phyloP scores from a whole-genome alignment of 345 rosid species.

The Eutrema heterophyllum region DNA sequence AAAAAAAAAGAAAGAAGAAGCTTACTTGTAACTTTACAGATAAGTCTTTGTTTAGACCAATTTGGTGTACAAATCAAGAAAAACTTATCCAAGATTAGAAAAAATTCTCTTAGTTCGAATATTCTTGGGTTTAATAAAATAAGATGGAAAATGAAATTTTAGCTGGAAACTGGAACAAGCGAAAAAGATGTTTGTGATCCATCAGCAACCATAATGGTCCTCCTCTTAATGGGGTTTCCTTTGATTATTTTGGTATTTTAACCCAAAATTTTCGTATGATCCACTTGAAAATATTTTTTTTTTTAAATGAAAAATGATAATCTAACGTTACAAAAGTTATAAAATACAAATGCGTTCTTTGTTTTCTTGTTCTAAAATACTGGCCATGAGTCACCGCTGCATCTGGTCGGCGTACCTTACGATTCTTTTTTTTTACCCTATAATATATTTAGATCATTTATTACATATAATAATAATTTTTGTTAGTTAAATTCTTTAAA shows the following conservation, averaged over 20 bases:
- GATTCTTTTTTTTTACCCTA: slow-evolving; percentile 8
- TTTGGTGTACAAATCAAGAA: slow-evolving; percentile 10
- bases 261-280: background rate
- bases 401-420: slow-evolving; percentile 29
- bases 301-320: background rate
- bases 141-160: background rate
- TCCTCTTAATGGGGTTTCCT: background rate
- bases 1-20: background rate
- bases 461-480: background rate
- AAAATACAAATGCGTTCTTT: background rate
- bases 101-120: background rate
- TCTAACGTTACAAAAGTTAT: background rate
- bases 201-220: background rate
- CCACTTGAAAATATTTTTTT: background rate
- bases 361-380: slow-evolving; percentile 21
- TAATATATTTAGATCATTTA: background rate
- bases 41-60: slow-evolving; percentile 11
- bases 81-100: slow-evolving; percentile 12
- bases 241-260: background rate
- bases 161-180: slow-evolving; percentile 8
- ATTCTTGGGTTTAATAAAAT: slow-evolving; percentile 8
- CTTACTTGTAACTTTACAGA: background rate
- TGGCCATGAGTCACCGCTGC: slow-evolving; percentile 22
- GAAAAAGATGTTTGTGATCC: slow-evolving; percentile 18
- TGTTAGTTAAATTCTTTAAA: background rate